Base-by-base conservation (phyloP, 768 basidiomycete species). In the Amanita exitialis region DNA sequence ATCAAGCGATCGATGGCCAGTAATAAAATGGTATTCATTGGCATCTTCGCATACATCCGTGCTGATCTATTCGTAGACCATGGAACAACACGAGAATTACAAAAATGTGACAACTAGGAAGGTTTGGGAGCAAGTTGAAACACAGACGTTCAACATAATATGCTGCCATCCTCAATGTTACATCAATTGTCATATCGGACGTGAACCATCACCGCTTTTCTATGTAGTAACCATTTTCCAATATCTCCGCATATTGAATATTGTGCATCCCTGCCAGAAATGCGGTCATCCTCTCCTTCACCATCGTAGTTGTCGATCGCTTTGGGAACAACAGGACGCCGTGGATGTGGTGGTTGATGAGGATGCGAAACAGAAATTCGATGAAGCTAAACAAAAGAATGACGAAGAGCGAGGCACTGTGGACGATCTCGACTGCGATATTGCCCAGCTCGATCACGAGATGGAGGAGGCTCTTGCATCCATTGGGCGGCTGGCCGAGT, bases 351-450 rank as follows among this genome's bases (percentile, higher is more conserved):
- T 36, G 3, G 47, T 56, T 2, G 58, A 60, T 48, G 18, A 43
- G 6, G 47, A 56, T 3, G 53, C 55, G n/a, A 54, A 61, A 51
- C 8, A 38, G 23, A 50, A 56, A 16, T 62, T 48, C 36, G 37
- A 56, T 30, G 18, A 47, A 16, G 25, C 43, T 6, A 32, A 47
- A 18, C 8, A 35, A 32, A 13, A 27, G 13, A 28, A 44, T 3
- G 16, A 25, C 25, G 6, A 37, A 12, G 36, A 49, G 4, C 20
- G 25, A 32, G 9, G 16, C 9, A 30, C n/a, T 5, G 39, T 36
- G 28, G 25, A 10, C 25, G 6, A 18, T 16, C 15, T 49, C 9
- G 20, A 38, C 12, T 6, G 12, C 16, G 18, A 20, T 4, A 38
- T 49, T 15, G n/a, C 20, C 23, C 13, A 27, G 6, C 47, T 49